These are phyloP conservation scores for Amauroascus niger DNA, from an alignment of 2,329 filamentous ascomycete species.

Conservation along the genomic window DNA sequence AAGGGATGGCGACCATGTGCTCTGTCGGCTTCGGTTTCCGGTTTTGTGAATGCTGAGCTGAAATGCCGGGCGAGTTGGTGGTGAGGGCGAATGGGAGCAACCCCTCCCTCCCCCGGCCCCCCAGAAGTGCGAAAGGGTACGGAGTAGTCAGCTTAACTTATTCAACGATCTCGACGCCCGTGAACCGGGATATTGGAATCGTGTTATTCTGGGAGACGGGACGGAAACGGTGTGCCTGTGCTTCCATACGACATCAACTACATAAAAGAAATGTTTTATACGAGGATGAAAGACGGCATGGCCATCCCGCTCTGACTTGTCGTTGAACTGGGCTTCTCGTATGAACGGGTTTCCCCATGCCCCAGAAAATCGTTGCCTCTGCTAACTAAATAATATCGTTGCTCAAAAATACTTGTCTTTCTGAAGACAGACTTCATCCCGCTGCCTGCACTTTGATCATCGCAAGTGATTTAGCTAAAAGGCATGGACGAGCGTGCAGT, in stretches of 20 bases:
- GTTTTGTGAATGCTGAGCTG: no score
- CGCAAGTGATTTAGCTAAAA: no score
- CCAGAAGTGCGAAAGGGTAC: neutral
- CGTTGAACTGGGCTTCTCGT: neutral
- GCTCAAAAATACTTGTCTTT: no score
- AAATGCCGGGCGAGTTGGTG: neutral
- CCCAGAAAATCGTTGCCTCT: no score
- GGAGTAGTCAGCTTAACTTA: no score
- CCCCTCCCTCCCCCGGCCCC: neutral
- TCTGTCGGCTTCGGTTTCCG: neutral
- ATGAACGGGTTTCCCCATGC: neutral
- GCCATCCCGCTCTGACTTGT: neutral
- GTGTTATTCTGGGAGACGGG: neutral
- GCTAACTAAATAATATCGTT: no score
- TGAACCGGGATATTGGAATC: neutral
- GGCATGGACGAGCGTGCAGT: no score
- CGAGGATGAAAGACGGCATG: constrained; percentile 2
- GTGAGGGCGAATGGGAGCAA: neutral
- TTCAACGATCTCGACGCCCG: neutral
- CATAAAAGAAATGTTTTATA: no score
- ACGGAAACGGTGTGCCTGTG: neutral
- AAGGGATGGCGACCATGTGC: neutral
- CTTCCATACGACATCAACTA: neutral
- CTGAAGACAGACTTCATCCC: no score
- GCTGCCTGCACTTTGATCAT: no score